These are phyloP conservation scores for Bonia amplexicaulis DNA, from an alignment of 176 grass and related monocot species.

Conservation along the genomic window DNA sequence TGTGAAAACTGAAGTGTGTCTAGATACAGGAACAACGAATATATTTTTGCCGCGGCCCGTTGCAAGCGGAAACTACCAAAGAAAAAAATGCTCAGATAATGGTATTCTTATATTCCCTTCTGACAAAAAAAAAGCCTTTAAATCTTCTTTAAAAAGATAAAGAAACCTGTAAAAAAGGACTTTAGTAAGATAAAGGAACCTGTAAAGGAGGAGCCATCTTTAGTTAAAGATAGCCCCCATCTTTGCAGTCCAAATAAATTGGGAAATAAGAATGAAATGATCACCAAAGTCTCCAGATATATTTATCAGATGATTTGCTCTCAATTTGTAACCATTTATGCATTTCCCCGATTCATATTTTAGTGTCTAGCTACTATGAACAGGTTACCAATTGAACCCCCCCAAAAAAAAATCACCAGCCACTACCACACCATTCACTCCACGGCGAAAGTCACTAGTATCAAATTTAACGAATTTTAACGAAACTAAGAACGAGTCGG, in stretches of 20 bases:
- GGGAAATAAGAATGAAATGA: neutral
- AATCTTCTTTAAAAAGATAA: neutral
- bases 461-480: slow-evolving; percentile 13
- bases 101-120: neutral
- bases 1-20: neutral
- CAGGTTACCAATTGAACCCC: slow-evolving; percentile 13
- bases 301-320: neutral
- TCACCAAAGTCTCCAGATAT: neutral
- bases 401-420: neutral
- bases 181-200: neutral
- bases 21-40: neutral
- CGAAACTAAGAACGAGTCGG: neutral
- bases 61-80: neutral
- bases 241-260: neutral
- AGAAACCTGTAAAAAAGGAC: neutral
- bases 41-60: neutral
- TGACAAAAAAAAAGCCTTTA: neutral
- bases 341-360: slow-evolving; percentile 13
- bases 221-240: neutral
- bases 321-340: neutral
- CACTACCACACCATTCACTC: neutral
- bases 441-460: neutral
- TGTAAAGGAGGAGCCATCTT: neutral
- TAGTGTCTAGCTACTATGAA: slow-evolving; percentile 35
- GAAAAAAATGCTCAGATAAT: neutral